These are phyloP conservation scores for Cercospora canescens DNA, from an alignment of 2,329 filamentous ascomycete genomes.

Conservation along the genomic window DNA sequence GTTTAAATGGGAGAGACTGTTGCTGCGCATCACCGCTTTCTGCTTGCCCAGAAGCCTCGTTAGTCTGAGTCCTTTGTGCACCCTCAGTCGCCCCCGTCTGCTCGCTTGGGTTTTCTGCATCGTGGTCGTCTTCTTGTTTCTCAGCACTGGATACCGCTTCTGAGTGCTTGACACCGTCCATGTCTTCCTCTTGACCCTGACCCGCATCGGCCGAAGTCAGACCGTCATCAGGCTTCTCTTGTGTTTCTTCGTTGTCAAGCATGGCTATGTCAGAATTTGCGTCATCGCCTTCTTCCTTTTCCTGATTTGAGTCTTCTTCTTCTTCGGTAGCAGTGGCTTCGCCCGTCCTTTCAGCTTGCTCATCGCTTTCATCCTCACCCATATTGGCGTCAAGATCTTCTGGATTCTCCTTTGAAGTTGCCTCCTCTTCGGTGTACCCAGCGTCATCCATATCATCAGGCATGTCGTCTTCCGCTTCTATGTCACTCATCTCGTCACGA, in stretches of 20 bases:
- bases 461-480: conserved; percentile 39
- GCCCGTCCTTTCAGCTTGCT: conserved; percentile 27
- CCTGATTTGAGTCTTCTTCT: conserved; percentile 37
- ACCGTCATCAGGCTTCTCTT: conserved; percentile 48
- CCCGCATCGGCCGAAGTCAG: conserved; percentile 47
- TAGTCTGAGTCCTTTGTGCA: conserved; percentile 18
- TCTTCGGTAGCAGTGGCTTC: conserved; percentile 33
- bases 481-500: conserved; percentile 53
- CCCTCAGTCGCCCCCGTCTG: conserved; percentile 29
- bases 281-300: conserved; percentile 40
- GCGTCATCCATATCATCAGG: conserved; percentile 25
- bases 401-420: conserved; percentile 13
- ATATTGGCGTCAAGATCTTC: conserved; percentile 27
- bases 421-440: conserved; percentile 18
- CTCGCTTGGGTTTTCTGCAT: conserved; percentile 24
- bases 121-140: conserved; percentile 24
- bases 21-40: conserved; percentile 18
- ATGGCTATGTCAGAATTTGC: conserved; percentile 45
- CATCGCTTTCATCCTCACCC: conserved; percentile 22
- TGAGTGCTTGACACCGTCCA: conserved; percentile 38
- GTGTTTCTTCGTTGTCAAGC: conserved; percentile 34
- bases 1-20: conserved; percentile 76
- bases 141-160: conserved; percentile 45
- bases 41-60: conserved; percentile 21
- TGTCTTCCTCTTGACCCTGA: conserved; percentile 41